phyloP scores from a whole-genome alignment of 1,284 basidiomycete genomes.

The Clitocybe nebularis region DNA sequence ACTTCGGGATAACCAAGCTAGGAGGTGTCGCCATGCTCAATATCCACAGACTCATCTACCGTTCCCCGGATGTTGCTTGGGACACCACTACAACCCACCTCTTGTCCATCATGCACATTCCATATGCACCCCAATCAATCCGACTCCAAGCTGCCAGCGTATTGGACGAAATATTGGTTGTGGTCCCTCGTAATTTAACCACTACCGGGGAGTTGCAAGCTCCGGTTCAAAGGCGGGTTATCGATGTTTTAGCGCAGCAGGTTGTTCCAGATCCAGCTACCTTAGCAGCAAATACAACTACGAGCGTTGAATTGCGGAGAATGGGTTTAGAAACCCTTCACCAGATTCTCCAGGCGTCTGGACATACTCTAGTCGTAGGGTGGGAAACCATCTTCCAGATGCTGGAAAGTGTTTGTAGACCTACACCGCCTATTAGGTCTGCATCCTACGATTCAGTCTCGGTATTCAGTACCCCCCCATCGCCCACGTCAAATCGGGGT shows the following conservation, averaged over 20 bases:
- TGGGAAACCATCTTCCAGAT: constrained; percentile 95
- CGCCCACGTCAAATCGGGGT: constrained; percentile 29
- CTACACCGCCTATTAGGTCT: constrained; percentile 36
- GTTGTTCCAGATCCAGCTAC: constrained; percentile 53
- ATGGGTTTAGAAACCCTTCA: constrained; percentile 89
- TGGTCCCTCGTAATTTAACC: constrained; percentile 66
- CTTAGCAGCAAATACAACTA: constrained; percentile 37
- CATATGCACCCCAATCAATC: constrained; percentile 70
- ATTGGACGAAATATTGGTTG: constrained; percentile 75
- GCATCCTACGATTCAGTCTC: constrained; percentile 41
- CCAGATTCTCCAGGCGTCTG: constrained; percentile 85
- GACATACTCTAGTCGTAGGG: constrained; percentile 85
- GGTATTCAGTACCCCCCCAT: constrained; percentile 32
- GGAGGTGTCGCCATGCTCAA: constrained; percentile 80
- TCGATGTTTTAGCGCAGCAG: constrained; percentile 80
- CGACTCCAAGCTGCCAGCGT: constrained; percentile 86
- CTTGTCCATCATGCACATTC: constrained; percentile 66
- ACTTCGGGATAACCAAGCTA: constrained; percentile 86
- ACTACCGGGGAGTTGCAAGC: constrained; percentile 60
- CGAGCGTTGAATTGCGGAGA: constrained; percentile 73
- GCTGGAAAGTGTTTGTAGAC: constrained; percentile 77
- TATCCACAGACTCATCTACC: constrained; percentile 79
- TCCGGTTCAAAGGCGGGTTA: constrained; percentile 75
- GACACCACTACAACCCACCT: constrained; percentile 76
- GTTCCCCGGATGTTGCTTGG: constrained; percentile 84